A percentile compares a stretch with the other conserved stretches of the same genome.
These are phyloP conservation scores for Circinella umbellata DNA, from an alignment of 371 early-diverging fungal species.

Conservation along the genomic window DNA sequence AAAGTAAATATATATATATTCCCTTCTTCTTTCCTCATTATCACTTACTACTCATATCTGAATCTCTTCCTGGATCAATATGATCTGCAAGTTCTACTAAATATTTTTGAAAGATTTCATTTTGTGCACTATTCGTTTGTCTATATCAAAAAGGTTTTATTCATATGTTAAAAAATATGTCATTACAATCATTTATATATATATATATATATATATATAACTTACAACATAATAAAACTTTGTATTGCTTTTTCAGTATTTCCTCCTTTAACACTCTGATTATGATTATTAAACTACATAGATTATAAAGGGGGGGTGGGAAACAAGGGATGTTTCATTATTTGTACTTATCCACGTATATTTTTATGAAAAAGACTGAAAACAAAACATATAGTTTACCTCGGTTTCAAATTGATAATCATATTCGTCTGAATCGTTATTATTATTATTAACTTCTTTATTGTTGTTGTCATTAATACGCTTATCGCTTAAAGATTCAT, in stretches of 20 bases:
- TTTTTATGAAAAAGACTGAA: too few relatives aligned
- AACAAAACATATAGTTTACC: background rate
- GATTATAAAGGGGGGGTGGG: too few relatives aligned
- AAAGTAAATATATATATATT: background rate
- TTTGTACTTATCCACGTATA: too few relatives aligned
- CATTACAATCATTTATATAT: too few relatives aligned
- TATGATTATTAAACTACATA: slow-evolving; percentile 21
- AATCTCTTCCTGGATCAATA: slow-evolving; percentile 45
- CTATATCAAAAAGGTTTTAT: slow-evolving; percentile 19
- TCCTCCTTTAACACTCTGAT: slow-evolving; percentile 19
- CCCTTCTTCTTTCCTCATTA: background rate
- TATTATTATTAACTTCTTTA: slow-evolving; percentile 1
- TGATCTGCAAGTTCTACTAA: slow-evolving; percentile 40
- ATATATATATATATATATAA: too few relatives aligned
- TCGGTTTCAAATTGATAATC: slow-evolving; percentile 2
- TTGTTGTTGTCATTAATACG: background rate
- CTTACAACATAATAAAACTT: slow-evolving; percentile 32
- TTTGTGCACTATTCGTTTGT: slow-evolving; percentile 41
- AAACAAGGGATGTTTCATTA: too few relatives aligned
- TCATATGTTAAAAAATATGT: too few relatives aligned
- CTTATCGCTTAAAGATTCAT: background rate
- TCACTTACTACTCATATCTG: slow-evolving; percentile 37
- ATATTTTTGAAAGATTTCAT: slow-evolving; percentile 39
- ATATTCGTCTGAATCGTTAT: background rate
- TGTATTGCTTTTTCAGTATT: slow-evolving; percentile 29